A percentile compares a stretch with the other conserved stretches of the same genome.
phyloP scores from a whole-genome alignment of 2,329 filamentous ascomycete genomes.

The Fusarium luffae region DNA sequence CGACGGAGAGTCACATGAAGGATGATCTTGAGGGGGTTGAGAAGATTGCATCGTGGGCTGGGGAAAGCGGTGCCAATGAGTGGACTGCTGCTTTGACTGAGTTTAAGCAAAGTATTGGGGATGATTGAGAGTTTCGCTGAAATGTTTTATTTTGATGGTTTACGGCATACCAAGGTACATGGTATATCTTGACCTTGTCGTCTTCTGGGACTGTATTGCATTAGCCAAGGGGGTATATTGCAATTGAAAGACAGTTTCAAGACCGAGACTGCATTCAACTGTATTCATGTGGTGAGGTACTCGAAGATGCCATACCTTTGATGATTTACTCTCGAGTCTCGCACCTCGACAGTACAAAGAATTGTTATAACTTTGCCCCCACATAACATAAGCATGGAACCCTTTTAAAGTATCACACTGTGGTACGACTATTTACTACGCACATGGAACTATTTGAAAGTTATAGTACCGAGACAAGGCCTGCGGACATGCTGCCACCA shows the following conservation, averaged over 20 bases:
- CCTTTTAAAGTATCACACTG: background rate
- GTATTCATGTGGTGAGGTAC: background rate
- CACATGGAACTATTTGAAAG: background rate
- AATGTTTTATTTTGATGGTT: background rate
- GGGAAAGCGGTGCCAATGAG: conserved; percentile 54
- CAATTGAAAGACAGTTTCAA: too few relatives aligned
- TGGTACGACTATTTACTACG: background rate
- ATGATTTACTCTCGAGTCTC: background rate
- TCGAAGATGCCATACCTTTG: background rate
- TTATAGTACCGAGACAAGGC: background rate
- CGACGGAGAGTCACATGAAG: conserved; percentile 59
- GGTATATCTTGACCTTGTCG: background rate
- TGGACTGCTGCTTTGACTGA: conserved; percentile 61
- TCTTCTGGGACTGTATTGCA: background rate
- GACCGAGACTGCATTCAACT: background rate
- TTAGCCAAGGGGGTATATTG: background rate
- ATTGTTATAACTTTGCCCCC: background rate
- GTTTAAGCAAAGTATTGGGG: conserved; percentile 58
- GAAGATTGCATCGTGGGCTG: conserved; percentile 56
- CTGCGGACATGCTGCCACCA: background rate
- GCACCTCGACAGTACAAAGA: background rate
- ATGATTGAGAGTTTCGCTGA: conserved; percentile 16
- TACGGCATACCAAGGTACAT: background rate
- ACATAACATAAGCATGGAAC: background rate
- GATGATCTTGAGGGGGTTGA: conserved; percentile 59